phyloP scores from a whole-genome alignment of 139 green algal genomes.

The Auxenochlorella protothecoides region DNA sequence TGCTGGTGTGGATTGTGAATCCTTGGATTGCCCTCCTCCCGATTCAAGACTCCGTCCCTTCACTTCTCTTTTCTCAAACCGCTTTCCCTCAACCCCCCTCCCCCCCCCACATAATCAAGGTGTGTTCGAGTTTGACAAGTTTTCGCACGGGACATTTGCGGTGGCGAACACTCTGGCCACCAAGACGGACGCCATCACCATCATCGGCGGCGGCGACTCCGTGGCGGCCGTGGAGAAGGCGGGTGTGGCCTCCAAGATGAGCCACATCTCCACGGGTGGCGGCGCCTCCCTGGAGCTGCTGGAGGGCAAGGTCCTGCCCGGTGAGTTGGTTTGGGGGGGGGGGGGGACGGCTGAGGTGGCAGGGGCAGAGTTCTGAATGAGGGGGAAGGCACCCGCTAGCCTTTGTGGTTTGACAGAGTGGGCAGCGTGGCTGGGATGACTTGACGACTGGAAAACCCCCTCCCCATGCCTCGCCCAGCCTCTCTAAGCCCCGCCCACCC shows the following conservation, averaged over 20 bases:
- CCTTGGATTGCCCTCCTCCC: too few species aligned
- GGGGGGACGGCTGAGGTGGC: too few species aligned
- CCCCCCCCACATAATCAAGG: not conserved
- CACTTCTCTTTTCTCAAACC: too few species aligned
- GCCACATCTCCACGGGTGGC: slow-evolving; percentile 90
- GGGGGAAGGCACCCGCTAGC: too few species aligned
- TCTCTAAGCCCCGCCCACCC: too few species aligned
- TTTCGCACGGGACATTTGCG: slow-evolving; percentile 17
- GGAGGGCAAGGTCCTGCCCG: slow-evolving; percentile 97
- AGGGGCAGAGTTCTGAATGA: too few species aligned
- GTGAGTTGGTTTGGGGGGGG: slow-evolving; percentile 22
- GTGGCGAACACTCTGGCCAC: slow-evolving; percentile 13
- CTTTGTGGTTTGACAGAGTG: too few species aligned
- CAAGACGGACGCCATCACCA: slow-evolving; percentile 68
- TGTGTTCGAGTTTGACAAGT: slow-evolving; percentile 28
- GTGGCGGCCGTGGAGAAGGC: slow-evolving; percentile 98
- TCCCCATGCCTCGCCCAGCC: too few species aligned
- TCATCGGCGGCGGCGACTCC: slow-evolving; percentile 97
- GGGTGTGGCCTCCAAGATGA: slow-evolving; percentile 84
- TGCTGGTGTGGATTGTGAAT: too few species aligned
- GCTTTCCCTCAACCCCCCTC: not conserved
- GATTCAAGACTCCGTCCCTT: too few species aligned
- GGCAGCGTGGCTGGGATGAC: too few species aligned
- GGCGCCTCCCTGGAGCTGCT: slow-evolving; percentile 96
- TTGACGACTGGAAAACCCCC: too few species aligned